A percentile compares a stretch with the other conserved stretches of the same genome.
These are phyloP conservation scores for Zizania palustris DNA, from an alignment of 202 grass and related monocot genomes.

Conservation along the genomic window DNA sequence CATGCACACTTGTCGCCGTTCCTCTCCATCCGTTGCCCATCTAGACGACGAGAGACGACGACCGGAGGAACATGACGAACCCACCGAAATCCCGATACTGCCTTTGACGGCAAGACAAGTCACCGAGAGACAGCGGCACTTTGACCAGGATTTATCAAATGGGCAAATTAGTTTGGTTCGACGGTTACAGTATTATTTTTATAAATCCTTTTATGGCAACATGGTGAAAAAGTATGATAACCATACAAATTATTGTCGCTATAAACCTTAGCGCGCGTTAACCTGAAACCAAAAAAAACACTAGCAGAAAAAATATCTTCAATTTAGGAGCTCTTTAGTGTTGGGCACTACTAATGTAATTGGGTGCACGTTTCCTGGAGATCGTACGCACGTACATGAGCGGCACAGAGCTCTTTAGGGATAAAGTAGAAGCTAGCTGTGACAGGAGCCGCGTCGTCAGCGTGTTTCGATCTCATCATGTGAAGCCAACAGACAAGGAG, in stretches of 20 bases:
- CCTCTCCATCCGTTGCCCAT: not conserved
- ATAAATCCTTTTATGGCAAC: too few relatives aligned
- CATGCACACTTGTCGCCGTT: not conserved
- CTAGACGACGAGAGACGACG: not conserved
- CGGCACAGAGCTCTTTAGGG: not conserved
- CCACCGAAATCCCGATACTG: not conserved
- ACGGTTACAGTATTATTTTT: too few relatives aligned
- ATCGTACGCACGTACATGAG: conserved; percentile 10
- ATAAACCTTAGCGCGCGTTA: too few relatives aligned
- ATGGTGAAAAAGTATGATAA: too few relatives aligned
- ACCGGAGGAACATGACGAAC: not conserved
- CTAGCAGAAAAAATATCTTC: too few relatives aligned
- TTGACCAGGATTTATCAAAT: too few relatives aligned
- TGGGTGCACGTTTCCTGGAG: not conserved
- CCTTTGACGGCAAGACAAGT: not conserved
- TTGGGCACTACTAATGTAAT: not conserved
- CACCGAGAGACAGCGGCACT: not conserved
- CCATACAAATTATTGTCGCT: too few relatives aligned
- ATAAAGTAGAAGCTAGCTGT: not conserved
- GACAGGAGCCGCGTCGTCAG: conserved; percentile 9
- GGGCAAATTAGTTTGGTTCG: too few relatives aligned
- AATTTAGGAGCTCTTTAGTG: too few relatives aligned
- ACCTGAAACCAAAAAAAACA: too few relatives aligned
- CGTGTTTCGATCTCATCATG: not conserved
- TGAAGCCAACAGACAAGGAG: not conserved